Percentiles rank a stretch among this genome's conserved stretches.
Conservation (phyloP, 129 eudicot species). For the Ambrosia artemisiifolia region DNA sequence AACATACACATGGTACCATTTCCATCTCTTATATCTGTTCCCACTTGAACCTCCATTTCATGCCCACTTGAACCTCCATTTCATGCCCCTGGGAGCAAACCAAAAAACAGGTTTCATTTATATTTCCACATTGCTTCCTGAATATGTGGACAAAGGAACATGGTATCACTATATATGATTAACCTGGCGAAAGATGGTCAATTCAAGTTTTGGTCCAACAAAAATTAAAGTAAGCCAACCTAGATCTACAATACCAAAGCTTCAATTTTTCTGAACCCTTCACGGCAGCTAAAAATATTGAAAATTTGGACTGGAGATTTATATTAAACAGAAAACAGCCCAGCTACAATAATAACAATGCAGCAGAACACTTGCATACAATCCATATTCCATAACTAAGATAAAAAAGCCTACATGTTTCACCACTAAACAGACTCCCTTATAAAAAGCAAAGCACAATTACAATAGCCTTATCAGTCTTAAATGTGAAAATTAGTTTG, state of each 20-base stretch:
- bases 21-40: constrained; percentile 94
- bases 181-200: constrained; percentile 90
- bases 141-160: neutral
- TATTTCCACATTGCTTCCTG: neutral
- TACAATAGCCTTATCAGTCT: no score
- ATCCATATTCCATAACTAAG: constrained; percentile 23
- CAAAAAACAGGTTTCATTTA: constrained; percentile 9
- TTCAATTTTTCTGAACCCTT: no score
- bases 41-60: no score
- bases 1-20: no score
- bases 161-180: neutral
- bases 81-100: constrained; percentile 62
- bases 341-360: constrained; percentile 29
- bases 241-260: no score
- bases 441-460: constrained; percentile 23
- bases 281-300: no score
- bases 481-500: no score
- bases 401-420: constrained; percentile 16
- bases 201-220: constrained; percentile 49
- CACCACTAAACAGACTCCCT: constrained; percentile 26
- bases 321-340: constrained; percentile 30
- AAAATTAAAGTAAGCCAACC: no score
- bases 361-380: constrained; percentile 37
- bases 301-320: constrained; percentile 21
- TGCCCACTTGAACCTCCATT: constrained; percentile 63